Base-by-base conservation (phyloP, 495 filamentous ascomycete species). In the Neurospora pannonica region DNA sequence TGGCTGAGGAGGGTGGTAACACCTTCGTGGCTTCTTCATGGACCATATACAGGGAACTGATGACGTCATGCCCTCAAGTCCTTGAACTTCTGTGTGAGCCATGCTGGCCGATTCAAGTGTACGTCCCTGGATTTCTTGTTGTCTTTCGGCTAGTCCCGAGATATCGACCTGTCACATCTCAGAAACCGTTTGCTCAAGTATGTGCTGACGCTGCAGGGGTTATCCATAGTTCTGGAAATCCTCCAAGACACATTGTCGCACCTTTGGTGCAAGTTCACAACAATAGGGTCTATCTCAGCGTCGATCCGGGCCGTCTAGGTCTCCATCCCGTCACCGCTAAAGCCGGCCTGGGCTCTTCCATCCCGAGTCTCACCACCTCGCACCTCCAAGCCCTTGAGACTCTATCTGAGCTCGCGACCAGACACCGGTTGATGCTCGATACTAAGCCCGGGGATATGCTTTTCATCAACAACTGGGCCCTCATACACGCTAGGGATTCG, bases 401-500 rank as follows among this genome's bases (percentile, higher is more conserved):
- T 37, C 70, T 87, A 3, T 78, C 79, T 10, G 69, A 72, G 9
- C 74, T 81, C 6, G 85, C 85, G 1, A 72, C 75, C 13, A 81
- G 78, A 54, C 74, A 84, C 46, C 81, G 81, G 6, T 62, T 83
- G 7, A 76, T 38, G 24, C 77, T 92, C 6, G 80, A 87, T 34
- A 85, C 88, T 34, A 82, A 85, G 70, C 81, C 83, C 8, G 90
- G 90, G 0, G 90, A 93, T 78, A 82, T 92, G 19, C 79, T 89
- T 46, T 89, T 90, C 74, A 83, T 91, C 74, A 91, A 92, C 76
- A 92, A 93, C 73, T 82, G 90, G 36, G 83, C 83, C 6, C 77
- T 90, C 8, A 84, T 92, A 71, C 90, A 93, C 79, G 87, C 83
- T 21, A 83, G 88, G 2, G 84, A 86, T 40, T 75, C 81, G 3